phyloP scores from a whole-genome alignment of 176 grass and related monocot species.

The Musa troglodytarum region DNA sequence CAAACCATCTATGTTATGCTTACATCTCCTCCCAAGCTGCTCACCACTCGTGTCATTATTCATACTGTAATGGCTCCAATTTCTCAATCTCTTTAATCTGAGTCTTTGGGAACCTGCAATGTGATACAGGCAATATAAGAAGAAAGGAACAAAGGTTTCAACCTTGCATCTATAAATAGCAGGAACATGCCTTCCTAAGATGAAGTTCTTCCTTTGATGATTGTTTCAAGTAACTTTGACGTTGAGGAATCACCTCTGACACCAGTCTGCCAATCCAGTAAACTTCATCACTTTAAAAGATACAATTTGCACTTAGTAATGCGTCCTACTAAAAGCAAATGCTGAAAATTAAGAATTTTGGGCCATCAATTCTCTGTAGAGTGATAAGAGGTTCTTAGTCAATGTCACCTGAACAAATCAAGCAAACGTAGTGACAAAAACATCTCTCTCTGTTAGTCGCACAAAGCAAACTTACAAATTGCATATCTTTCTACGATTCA shows the following conservation, averaged over 20 bases:
- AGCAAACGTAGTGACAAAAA: no score
- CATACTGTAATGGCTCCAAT: background rate
- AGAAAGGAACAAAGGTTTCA: background rate
- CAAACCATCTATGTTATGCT: background rate
- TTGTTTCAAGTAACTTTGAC: slow-evolving; percentile 1
- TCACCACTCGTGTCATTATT: background rate
- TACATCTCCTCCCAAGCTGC: background rate
- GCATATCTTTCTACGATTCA: no score
- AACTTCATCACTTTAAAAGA: background rate
- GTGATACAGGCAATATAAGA: background rate
- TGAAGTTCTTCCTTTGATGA: slow-evolving; percentile 5
- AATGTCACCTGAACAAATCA: no score
- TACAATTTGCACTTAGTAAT: background rate
- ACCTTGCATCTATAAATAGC: background rate
- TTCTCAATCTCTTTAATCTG: background rate
- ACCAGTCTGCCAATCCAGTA: background rate
- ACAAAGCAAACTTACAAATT: no score
- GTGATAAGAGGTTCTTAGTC: no score
- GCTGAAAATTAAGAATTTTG: background rate
- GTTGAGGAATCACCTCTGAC: slow-evolving; percentile 7
- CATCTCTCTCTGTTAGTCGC: no score
- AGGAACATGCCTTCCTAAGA: background rate
- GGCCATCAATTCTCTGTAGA: background rate
- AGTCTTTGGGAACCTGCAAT: background rate
- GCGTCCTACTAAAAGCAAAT: background rate